Evolutionary conservation across 345 rosid genomes (phyloP).

Genomic region (Clausena lansium): DNA sequence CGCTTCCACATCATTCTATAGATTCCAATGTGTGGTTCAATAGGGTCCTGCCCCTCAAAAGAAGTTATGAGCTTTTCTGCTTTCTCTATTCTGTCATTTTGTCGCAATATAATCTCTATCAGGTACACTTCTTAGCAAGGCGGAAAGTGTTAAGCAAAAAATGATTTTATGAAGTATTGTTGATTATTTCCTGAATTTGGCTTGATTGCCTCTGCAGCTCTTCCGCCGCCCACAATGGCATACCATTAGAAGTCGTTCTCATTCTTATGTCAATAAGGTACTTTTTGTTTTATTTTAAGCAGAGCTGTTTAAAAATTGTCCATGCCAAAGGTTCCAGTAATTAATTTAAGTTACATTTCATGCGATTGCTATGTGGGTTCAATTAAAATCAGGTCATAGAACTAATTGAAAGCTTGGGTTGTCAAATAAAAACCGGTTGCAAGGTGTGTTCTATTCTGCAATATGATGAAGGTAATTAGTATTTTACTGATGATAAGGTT

Average conservation of each 20-base stretch:
- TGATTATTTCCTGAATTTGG: not conserved
- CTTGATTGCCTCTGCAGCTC: slow-evolving; percentile 36
- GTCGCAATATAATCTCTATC: slow-evolving; percentile 70
- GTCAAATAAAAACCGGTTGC: slow-evolving; percentile 58
- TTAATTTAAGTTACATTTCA: too few relatives aligned
- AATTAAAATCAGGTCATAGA: slow-evolving; percentile 49
- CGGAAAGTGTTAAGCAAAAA: too few relatives aligned
- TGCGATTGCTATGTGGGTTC: too few relatives aligned
- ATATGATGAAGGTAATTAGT: slow-evolving; percentile 31
- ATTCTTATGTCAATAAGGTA: slow-evolving; percentile 67
- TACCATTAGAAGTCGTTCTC: slow-evolving; percentile 65
- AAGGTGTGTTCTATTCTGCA: slow-evolving; percentile 49
- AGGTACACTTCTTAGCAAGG: slow-evolving; percentile 35
- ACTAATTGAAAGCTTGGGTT: slow-evolving; percentile 57
- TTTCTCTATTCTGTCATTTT: slow-evolving; percentile 77
- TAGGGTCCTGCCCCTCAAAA: slow-evolving; percentile 75
- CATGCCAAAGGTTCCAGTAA: too few relatives aligned
- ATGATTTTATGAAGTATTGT: not conserved
- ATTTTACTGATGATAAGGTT: too few relatives aligned
- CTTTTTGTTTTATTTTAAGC: not conserved
- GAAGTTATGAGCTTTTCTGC: slow-evolving; percentile 77
- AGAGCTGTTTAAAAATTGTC: too few relatives aligned
- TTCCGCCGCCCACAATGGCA: slow-evolving; percentile 92
- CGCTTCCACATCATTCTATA: slow-evolving; percentile 35
- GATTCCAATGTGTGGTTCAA: too few relatives aligned